A percentile compares a stretch with the other conserved stretches of the same genome.
These are phyloP conservation scores for Penicillium canariense DNA, from an alignment of 495 filamentous ascomycete genomes.

Conservation along the genomic window DNA sequence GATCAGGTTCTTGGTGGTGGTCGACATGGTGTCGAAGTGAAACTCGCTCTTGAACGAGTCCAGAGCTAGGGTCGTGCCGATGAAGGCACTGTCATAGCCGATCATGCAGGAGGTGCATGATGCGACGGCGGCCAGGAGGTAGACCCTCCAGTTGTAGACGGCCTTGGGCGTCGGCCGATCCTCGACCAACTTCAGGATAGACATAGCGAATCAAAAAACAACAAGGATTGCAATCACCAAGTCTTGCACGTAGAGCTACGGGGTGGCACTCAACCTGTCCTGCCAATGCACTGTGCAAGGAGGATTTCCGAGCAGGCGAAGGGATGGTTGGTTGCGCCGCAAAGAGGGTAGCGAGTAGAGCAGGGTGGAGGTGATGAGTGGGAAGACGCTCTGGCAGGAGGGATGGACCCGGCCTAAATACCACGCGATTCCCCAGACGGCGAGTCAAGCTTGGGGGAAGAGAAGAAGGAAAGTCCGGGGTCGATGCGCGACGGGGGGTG, in stretches of 20 bases:
- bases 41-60: slow-evolving; percentile 64
- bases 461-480: slow-evolving; percentile 24
- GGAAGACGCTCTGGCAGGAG: slow-evolving; percentile 2
- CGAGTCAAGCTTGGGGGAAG: slow-evolving; percentile 4
- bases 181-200: slow-evolving; percentile 61
- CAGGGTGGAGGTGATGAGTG: background rate
- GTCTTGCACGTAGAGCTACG: background rate
- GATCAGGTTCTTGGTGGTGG: slow-evolving; percentile 45
- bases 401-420: slow-evolving; percentile 25
- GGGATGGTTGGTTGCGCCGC: background rate
- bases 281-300: slow-evolving; percentile 13
- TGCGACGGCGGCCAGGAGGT: slow-evolving; percentile 62
- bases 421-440: slow-evolving; percentile 15
- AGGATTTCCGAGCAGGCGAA: background rate
- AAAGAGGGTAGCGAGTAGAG: background rate
- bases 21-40: slow-evolving; percentile 45
- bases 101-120: slow-evolving; percentile 74
- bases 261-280: slow-evolving; percentile 1
- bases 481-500: background rate
- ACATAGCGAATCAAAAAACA: slow-evolving; percentile 39
- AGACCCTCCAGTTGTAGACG: slow-evolving; percentile 79
- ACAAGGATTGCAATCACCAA: background rate
- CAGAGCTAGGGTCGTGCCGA: slow-evolving; percentile 67
- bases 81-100: slow-evolving; percentile 73
- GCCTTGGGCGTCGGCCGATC: slow-evolving; percentile 64